Conservation (phyloP, 148 eudicot genomes). For the Camellia sinensis region DNA sequence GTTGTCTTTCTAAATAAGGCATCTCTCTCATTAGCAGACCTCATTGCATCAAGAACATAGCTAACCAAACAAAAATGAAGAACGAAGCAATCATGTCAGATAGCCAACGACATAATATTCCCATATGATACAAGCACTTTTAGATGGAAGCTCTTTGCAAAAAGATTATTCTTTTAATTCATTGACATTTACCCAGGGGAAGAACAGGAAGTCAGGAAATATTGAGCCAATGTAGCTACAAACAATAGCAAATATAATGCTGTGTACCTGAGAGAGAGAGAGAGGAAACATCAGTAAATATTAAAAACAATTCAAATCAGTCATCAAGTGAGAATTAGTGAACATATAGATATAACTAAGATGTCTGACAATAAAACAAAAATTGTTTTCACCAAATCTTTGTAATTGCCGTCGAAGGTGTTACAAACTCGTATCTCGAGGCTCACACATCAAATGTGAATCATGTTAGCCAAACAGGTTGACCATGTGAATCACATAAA, state of each 20-base stretch:
- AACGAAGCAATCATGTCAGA: background rate
- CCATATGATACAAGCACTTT: background rate
- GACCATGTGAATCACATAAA: background rate
- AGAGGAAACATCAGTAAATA: background rate
- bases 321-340: background rate
- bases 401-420: background rate
- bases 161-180: background rate
- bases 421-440: background rate
- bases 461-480: background rate
- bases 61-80: slow-evolving; percentile 27
- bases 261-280: slow-evolving; percentile 51
- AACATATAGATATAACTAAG: background rate
- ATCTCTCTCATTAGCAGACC: slow-evolving; percentile 53
- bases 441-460: background rate
- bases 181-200: slow-evolving; percentile 71
- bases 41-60: slow-evolving; percentile 86
- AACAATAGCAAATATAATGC: slow-evolving; percentile 58
- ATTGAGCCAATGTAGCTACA: slow-evolving; percentile 73
- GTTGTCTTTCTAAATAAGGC: slow-evolving; percentile 41
- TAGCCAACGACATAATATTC: background rate
- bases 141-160: background rate
- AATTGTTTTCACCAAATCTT: background rate
- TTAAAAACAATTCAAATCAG: background rate
- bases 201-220: slow-evolving; percentile 73
- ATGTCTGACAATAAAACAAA: background rate